Evolutionary conservation across 2,329 filamentous ascomycete species (phyloP), one percentile per base, ranked within the genome.

Genomic region (Botrytis tulipae): DNA sequence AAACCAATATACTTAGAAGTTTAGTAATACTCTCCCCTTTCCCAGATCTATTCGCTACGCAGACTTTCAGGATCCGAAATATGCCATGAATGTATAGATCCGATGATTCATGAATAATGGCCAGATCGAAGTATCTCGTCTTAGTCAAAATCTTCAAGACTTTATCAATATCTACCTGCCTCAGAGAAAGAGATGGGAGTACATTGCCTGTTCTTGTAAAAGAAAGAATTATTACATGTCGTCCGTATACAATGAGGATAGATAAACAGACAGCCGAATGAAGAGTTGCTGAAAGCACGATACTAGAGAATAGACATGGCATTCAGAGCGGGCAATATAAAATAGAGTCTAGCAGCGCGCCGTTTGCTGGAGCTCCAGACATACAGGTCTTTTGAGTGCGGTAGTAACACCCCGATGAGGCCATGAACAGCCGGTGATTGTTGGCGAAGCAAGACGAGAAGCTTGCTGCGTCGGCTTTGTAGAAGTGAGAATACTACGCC

Each of bases 401-500:
- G 1, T 1, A 29, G 12, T 29, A 16, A 54, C 0, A 16, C 5
- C n/a, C 12, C 14, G n/a, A 29, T 16, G 51, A 16, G 14, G 1
- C 16, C n/a, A 8, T 54, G 6, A n/a, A 54, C 14, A 29, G 51
- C 25, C n/a, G 14, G 12, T 8, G n/a, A 29, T 54, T 18, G 7
- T 54, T 16, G 2, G 14, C 1, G 25, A 4, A 29, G 51, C 51
- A 54, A 29, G 25, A 54, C 7, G 14, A 29, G 51, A 12, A 29
- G 51, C 51, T 29, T 32, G 51, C 51, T 18, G n/a, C n/a, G n/a
- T 57, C 16, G n/a, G n/a, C n/a, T 57, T 29, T 29, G 51, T 57
- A 29, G 51, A 57, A 57, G 51, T 8, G 51, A 18, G 6, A 29
- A n/a, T n/a, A 16, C n/a, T 18, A 9, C 14, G 32, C 29, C 51